Base-by-base conservation (phyloP, 345 rosid species). In the Pistacia atlantica region DNA sequence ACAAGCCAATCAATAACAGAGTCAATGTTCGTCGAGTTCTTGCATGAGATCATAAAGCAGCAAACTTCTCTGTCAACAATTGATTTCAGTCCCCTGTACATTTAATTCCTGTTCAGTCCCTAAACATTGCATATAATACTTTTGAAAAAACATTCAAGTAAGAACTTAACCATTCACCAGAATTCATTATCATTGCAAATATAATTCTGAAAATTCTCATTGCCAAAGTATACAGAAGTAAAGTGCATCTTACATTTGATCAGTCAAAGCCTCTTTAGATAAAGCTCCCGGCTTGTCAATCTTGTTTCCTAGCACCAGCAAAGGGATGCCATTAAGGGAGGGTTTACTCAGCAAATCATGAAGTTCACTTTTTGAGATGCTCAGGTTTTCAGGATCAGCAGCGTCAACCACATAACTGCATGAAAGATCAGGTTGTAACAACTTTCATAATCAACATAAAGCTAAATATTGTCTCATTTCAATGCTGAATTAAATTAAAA, bases 31-130 rank as follows among this genome's bases (percentile, higher is more conserved):
- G 92, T 87, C 1, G 97, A 90, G 87, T 94, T 90, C 89, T 90
- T 94, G 97, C 98, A 92, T 6, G 98, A 94, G 78, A 94, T 94
- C 97, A 92, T 94, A 79, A 83, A 88, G 85, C 95, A 92, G 82
- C 98, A 94, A 12, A 94, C 98, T 83, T 94, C 97, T 83, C 98
- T 87, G 74, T 89, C 97, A 1, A 92, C 79, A 14, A 94, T 88
- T 0, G 90, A 87, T 72, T 85, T 82, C 58, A 94, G 92, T 35
- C 82, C 92, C 92, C 94, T 90, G 83, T 67, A 80, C 75, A n/a
- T 72, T 70, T 18, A 49, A 35, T 55, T 20, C 10, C 70, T n/a
- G 61, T 28, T 73, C 18, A 73, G 59, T 3, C 35, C 62, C 61
- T 64, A 20, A 55, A 61, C 11, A 59, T 45, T 49, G 57, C 11